Percentiles rank a stretch among this genome's conserved stretches.
These are phyloP conservation scores for Linderniella brevidens DNA, from an alignment of 257 asterid species.

Conservation along the genomic window DNA sequence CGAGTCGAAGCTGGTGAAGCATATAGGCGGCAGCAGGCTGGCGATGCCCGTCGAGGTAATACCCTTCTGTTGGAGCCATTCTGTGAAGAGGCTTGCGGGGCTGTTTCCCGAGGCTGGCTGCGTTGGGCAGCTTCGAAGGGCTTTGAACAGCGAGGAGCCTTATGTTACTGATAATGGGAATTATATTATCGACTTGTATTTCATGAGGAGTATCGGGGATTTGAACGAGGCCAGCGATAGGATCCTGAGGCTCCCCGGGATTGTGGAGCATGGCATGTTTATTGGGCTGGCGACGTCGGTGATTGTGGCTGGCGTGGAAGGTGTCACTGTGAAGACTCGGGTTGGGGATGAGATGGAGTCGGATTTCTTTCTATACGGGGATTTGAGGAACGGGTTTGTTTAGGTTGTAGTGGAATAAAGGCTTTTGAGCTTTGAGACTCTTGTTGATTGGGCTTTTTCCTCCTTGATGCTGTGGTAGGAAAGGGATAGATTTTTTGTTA, in stretches of 20 bases:
- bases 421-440: no score
- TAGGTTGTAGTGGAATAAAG: no score
- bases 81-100: constrained; percentile 25
- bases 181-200: constrained; percentile 40
- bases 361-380: constrained; percentile 23
- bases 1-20: constrained; percentile 35
- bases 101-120: constrained; percentile 35
- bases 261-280: constrained; percentile 70
- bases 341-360: constrained; percentile 24
- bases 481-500: no score
- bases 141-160: constrained; percentile 12
- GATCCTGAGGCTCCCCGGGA: constrained; percentile 60
- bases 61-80: constrained; percentile 49
- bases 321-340: constrained; percentile 44
- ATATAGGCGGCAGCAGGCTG: constrained; percentile 42
- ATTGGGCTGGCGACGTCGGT: constrained; percentile 38
- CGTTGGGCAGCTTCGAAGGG: constrained; percentile 30
- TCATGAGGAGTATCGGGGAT: constrained; percentile 49
- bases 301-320: constrained; percentile 47
- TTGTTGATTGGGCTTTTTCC: no score
- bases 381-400: constrained; percentile 26
- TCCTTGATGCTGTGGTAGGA: no score
- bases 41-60: constrained; percentile 67
- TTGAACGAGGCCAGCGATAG: constrained; percentile 42
- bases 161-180: constrained; percentile 56